These are phyloP conservation scores for Suhomyces sp. DNA, from an alignment of 805 yeast species.

Conservation along the genomic window DNA sequence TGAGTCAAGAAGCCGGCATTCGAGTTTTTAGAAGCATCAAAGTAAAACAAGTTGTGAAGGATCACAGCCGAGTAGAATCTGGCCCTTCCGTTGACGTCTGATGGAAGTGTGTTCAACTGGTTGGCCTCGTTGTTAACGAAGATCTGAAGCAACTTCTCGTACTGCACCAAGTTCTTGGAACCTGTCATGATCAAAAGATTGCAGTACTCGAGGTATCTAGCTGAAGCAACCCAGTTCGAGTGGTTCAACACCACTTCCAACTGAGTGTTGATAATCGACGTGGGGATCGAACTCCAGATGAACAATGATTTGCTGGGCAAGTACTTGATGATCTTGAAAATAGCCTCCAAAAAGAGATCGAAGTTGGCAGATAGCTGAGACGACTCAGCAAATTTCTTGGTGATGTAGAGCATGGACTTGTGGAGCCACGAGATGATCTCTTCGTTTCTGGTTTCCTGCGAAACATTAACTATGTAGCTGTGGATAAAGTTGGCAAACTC, in stretches of 20 bases:
- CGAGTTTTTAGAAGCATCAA: constrained; percentile 47
- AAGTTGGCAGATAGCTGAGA: constrained; percentile 24
- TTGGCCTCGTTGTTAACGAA: constrained; percentile 52
- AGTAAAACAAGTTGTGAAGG: constrained; percentile 47
- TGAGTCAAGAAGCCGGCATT: constrained; percentile 46
- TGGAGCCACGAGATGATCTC: constrained; percentile 50
- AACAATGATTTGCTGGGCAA: constrained; percentile 8
- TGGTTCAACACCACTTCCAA: constrained; percentile 55
- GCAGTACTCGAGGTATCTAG: constrained; percentile 45
- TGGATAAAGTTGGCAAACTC: constrained; percentile 28
- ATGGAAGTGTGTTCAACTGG: constrained; percentile 26
- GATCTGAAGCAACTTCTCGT: constrained; percentile 58
- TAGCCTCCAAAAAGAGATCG: constrained; percentile 24
- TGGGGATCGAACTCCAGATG: constrained; percentile 41
- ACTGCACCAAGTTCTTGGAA: constrained; percentile 32
- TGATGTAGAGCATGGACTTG: constrained; percentile 56
- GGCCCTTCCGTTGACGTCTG: constrained; percentile 13
- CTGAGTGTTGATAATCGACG: constrained; percentile 55
- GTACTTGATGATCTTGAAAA: constrained; percentile 15
- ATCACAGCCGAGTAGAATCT: constrained; percentile 46
- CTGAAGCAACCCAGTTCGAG: constrained; percentile 44
- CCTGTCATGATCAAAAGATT: constrained; percentile 38
- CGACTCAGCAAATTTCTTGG: constrained; percentile 60
- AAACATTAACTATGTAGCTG: constrained; percentile 22
- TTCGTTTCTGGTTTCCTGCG: constrained; percentile 10